A percentile compares a stretch with the other conserved stretches of the same genome.
Conservation (phyloP, 1,284 basidiomycete genomes). For the Pseudozyma pruni region DNA sequence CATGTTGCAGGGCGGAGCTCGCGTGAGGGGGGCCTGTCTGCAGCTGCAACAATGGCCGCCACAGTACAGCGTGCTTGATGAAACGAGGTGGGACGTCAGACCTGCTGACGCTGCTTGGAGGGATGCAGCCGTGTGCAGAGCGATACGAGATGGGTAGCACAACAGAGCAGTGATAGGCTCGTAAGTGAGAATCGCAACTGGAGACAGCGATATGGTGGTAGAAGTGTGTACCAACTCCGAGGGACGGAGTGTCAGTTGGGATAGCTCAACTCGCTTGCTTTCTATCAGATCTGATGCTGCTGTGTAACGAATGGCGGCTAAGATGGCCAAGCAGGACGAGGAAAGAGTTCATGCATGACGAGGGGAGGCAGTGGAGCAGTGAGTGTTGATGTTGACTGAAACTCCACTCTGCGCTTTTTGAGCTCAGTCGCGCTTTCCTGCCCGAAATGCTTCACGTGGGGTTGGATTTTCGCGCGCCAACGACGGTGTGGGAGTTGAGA, state of each 20-base stretch:
- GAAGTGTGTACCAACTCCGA: conserved; percentile 46
- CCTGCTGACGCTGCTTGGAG: conserved; percentile 10
- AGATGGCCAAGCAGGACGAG: not conserved
- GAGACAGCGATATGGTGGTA: conserved; percentile 26
- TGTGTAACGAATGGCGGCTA: not conserved
- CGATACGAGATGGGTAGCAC: conserved; percentile 1
- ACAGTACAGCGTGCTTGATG: conserved; percentile 13
- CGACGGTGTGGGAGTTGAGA: too few relatives aligned
- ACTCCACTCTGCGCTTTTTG: conserved; percentile 17
- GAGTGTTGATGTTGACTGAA: conserved; percentile 48
- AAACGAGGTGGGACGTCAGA: not conserved
- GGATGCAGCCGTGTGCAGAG: not conserved
- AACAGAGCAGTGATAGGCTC: not conserved
- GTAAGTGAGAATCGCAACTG: not conserved
- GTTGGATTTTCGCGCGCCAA: not conserved
- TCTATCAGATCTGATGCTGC: not conserved
- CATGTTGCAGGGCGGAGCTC: conserved; percentile 24
- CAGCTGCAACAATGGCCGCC: too few relatives aligned
- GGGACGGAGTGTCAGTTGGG: conserved; percentile 17
- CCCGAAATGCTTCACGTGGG: conserved; percentile 23
- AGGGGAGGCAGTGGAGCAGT: conserved; percentile 19
- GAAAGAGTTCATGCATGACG: conserved; percentile 1
- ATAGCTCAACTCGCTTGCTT: conserved; percentile 21
- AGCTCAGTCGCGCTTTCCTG: conserved; percentile 16
- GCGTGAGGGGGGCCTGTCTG: conserved; percentile 18